Conservation (phyloP, 768 basidiomycete species). For the Serpula lacrymans region DNA sequence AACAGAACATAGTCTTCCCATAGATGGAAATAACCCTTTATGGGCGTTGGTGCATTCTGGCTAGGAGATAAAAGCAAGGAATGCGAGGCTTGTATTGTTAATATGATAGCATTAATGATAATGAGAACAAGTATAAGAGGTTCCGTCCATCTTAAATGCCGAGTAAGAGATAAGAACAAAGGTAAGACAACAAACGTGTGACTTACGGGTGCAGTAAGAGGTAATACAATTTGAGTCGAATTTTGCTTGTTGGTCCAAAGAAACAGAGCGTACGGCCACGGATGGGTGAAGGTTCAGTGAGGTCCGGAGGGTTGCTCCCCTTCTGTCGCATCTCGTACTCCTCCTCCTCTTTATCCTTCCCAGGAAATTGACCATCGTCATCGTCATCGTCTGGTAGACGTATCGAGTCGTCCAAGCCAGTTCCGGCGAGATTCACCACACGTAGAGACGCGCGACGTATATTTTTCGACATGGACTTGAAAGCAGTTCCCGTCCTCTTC, state of each 20-base stretch:
- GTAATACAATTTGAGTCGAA: constrained; percentile 64
- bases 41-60: constrained; percentile 37
- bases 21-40: constrained; percentile 73
- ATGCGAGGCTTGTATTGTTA: constrained; percentile 76
- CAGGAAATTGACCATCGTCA: constrained; percentile 19
- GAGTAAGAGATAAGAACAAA: constrained; percentile 1
- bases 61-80: constrained; percentile 51
- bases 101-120: constrained; percentile 74
- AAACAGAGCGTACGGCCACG: constrained; percentile 78
- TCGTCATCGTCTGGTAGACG: constrained; percentile 49
- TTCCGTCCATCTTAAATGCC: constrained; percentile 78
- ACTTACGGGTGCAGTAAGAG: constrained; percentile 72
- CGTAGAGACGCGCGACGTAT: constrained; percentile 66
- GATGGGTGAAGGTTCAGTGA: constrained; percentile 47
- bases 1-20: constrained; percentile 94
- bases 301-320: constrained; percentile 33
- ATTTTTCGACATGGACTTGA: constrained; percentile 55
- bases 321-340: constrained; percentile 27
- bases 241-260: constrained; percentile 62
- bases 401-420: constrained; percentile 57
- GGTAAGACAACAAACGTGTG: constrained; percentile 1
- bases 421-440: constrained; percentile 75
- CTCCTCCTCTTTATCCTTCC: constrained; percentile 36
- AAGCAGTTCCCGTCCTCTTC: constrained; percentile 55
- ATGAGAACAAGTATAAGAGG: constrained; percentile 81